phyloP scores from a whole-genome alignment of 1,139 yeast species.

The Pichia sp. region DNA sequence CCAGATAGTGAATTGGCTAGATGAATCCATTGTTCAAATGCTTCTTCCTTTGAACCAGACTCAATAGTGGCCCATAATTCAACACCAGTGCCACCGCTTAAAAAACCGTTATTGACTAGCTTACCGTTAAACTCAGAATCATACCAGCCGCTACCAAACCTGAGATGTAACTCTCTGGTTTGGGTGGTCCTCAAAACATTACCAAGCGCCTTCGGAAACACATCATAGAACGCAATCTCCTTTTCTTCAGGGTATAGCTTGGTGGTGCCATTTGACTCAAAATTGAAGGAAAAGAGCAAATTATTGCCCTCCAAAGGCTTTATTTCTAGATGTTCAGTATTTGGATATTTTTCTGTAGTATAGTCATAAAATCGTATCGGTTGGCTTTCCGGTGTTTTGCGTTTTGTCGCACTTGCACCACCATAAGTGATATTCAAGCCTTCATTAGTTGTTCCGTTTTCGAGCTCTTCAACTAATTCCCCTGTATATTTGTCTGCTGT shows the following conservation, averaged over 20 bases:
- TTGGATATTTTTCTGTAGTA: conserved; percentile 29
- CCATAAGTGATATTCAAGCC: too few relatives aligned
- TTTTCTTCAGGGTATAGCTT: conserved; percentile 24
- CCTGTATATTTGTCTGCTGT: too few relatives aligned
- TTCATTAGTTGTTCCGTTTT: too few relatives aligned
- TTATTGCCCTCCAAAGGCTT: conserved; percentile 67
- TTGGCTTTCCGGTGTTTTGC: too few relatives aligned
- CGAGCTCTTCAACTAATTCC: too few relatives aligned
- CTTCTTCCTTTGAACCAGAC: conserved; percentile 46
- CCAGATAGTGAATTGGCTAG: conserved; percentile 80
- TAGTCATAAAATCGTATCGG: conserved; percentile 4
- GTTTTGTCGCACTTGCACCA: too few relatives aligned
- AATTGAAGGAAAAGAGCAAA: conserved; percentile 59
- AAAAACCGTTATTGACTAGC: conserved; percentile 62
- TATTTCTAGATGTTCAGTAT: conserved; percentile 50
- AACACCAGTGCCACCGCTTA: conserved; percentile 91
- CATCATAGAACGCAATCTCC: conserved; percentile 47
- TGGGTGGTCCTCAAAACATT: conserved; percentile 63
- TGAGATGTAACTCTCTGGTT: conserved; percentile 67
- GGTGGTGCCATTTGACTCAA: conserved; percentile 49
- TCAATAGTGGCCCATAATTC: conserved; percentile 86
- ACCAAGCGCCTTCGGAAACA: conserved; percentile 76
- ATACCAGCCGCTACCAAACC: conserved; percentile 96
- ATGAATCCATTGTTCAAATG: conserved; percentile 59
- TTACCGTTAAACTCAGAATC: conserved; percentile 85